These are phyloP conservation scores for Gaeumannomyces sp. DNA, from an alignment of 2,329 filamentous ascomycete species.

Conservation along the genomic window DNA sequence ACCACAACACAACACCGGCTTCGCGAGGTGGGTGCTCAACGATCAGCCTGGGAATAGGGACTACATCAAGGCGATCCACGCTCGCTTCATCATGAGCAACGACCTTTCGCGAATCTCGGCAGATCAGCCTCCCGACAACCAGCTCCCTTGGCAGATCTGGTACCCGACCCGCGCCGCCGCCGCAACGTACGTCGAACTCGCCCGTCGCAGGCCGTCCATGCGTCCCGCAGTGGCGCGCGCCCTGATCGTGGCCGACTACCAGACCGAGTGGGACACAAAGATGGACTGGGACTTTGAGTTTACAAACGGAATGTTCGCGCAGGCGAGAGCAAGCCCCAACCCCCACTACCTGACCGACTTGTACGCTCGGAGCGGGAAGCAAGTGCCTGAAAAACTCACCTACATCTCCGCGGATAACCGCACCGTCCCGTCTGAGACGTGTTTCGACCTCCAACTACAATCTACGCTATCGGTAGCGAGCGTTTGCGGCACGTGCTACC, in stretches of 20 bases:
- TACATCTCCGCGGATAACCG: neutral
- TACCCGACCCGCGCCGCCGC: slow-evolving; percentile 28
- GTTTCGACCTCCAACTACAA: neutral
- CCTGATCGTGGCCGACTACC: slow-evolving; percentile 13
- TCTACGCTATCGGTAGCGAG: neutral
- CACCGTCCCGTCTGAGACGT: neutral
- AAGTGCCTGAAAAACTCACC: neutral
- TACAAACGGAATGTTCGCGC: neutral
- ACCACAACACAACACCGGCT: slow-evolving; percentile 30
- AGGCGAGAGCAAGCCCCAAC: neutral
- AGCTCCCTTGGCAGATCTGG: slow-evolving; percentile 32
- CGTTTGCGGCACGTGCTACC: neutral
- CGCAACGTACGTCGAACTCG: slow-evolving; percentile 28
- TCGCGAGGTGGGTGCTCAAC: slow-evolving; percentile 25
- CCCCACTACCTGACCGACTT: neutral
- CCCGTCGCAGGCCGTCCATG: slow-evolving; percentile 24
- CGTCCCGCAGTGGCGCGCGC: slow-evolving; percentile 26
- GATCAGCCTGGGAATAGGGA: neutral
- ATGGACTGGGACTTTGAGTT: neutral
- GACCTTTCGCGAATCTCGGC: slow-evolving; percentile 5
- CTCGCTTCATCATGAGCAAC: slow-evolving; percentile 11
- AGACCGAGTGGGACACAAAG: slow-evolving; percentile 6
- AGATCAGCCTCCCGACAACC: slow-evolving; percentile 4
- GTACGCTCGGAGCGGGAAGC: neutral
- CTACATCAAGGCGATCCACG: slow-evolving; percentile 4